phyloP scores from a whole-genome alignment of 306 rosid species.

The Cicer cuneatum region DNA sequence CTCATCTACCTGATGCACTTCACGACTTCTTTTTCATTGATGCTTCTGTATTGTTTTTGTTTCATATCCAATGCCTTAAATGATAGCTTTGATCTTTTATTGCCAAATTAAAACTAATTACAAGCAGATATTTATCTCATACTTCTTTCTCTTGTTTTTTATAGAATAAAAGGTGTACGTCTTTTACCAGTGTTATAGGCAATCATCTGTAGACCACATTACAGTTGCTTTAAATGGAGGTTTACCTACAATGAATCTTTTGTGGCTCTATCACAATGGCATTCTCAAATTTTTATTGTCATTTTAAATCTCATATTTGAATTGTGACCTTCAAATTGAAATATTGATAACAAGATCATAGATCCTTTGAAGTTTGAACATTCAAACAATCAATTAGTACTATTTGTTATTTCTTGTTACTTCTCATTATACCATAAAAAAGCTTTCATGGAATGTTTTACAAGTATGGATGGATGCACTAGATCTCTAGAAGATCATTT shows the following conservation, averaged over 20 bases:
- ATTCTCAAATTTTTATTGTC: not conserved
- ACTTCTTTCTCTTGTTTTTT: slow-evolving; percentile 18
- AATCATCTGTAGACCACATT: slow-evolving; percentile 9
- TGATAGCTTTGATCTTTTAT: slow-evolving; percentile 23
- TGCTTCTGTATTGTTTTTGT: slow-evolving; percentile 35
- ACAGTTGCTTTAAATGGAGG: slow-evolving; percentile 29
- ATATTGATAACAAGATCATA: not conserved
- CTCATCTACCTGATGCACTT: slow-evolving; percentile 29
- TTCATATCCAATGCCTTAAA: slow-evolving; percentile 13
- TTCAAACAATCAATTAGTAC: not conserved
- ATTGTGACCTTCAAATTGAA: slow-evolving; percentile 12
- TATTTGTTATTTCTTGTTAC: not conserved
- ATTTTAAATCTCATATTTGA: slow-evolving; percentile 7
- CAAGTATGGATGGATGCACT: slow-evolving; percentile 12
- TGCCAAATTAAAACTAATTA: slow-evolving; percentile 15
- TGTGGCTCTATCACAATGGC: slow-evolving; percentile 9
- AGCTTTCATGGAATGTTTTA: not conserved
- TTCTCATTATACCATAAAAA: not conserved
- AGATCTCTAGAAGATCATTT: not conserved
- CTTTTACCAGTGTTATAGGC: slow-evolving; percentile 2
- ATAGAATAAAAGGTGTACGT: slow-evolving; percentile 7
- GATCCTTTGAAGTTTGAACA: slow-evolving; percentile 27
- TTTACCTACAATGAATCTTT: not conserved
- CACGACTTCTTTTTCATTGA: slow-evolving; percentile 13
- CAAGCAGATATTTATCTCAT: slow-evolving; percentile 21